A percentile compares a stretch with the other conserved stretches of the same genome.
Evolutionary conservation across 2,329 filamentous ascomycete genomes (phyloP).

Genomic region (Pseudovirgaria hyperparasitica): DNA sequence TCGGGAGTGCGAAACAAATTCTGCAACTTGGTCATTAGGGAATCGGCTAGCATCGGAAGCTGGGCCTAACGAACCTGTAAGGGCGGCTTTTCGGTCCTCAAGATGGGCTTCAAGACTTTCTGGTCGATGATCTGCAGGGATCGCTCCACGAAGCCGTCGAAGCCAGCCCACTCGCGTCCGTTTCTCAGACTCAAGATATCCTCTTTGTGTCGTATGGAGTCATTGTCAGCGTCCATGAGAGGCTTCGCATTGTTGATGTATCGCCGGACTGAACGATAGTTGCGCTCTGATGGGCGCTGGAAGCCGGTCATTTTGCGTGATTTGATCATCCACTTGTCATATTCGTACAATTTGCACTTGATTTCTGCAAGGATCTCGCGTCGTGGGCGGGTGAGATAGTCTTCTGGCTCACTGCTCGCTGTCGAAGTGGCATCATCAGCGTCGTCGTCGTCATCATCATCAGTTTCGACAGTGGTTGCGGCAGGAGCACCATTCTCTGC

Average conservation of each 20-base stretch:
- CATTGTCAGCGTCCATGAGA: conserved; percentile 20
- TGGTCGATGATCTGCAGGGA: conserved; percentile 16
- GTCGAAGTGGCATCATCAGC: conserved; percentile 8
- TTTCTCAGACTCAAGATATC: conserved; percentile 26
- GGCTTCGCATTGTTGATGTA: conserved; percentile 25
- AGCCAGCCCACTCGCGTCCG: conserved; percentile 28
- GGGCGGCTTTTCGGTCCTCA: conserved; percentile 11
- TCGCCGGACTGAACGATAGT: conserved; percentile 25
- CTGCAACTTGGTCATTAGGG: conserved; percentile 8
- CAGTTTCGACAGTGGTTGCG: conserved; percentile 16
- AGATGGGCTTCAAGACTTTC: conserved; percentile 10
- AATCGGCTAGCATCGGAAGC: conserved; percentile 1
- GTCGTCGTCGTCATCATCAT: conserved; percentile 8
- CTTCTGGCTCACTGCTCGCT: too few species aligned
- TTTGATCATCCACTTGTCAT: conserved; percentile 25
- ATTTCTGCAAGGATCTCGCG: conserved; percentile 18
- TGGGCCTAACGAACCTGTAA: conserved; percentile 11
- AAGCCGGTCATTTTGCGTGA: conserved; percentile 22
- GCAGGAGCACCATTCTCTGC: too few species aligned
- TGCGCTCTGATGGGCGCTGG: conserved; percentile 25
- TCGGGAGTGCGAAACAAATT: conserved; percentile 26
- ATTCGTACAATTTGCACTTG: conserved; percentile 19
- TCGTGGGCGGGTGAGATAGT: too few species aligned
- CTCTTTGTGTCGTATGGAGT: conserved; percentile 27
- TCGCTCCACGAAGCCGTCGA: conserved; percentile 27